Percentiles rank a stretch among this genome's conserved stretches.
phyloP scores from a whole-genome alignment of 192 early-diverging fungal species.

The Podila minutissima region DNA sequence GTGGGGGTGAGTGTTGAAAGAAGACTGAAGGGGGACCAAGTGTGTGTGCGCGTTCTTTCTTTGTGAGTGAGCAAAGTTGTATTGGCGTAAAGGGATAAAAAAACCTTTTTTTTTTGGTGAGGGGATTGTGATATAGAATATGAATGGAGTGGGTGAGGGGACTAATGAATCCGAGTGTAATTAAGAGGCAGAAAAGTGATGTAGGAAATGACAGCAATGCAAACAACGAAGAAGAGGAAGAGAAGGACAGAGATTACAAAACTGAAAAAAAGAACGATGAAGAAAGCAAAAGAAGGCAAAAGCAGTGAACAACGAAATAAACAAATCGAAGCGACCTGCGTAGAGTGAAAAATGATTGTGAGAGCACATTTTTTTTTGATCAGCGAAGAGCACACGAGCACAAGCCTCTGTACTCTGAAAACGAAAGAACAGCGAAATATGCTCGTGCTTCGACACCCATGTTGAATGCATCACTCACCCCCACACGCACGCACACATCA shows the following conservation, averaged over 20 bases:
- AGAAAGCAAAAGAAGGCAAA: slow-evolving; percentile 2
- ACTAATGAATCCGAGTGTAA: too few relatives aligned
- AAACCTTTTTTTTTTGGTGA: too few relatives aligned
- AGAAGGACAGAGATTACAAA: slow-evolving; percentile 1
- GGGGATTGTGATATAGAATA: too few relatives aligned
- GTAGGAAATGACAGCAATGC: background rate
- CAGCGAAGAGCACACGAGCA: background rate
- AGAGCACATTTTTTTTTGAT: background rate
- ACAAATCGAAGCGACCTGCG: background rate
- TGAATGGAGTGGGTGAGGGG: too few relatives aligned
- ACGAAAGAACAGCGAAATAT: too few relatives aligned
- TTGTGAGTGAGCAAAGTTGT: too few relatives aligned
- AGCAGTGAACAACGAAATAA: background rate
- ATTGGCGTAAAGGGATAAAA: too few relatives aligned
- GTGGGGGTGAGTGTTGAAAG: background rate
- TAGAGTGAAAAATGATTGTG: background rate
- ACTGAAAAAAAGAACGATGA: background rate
- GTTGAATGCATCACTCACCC: background rate
- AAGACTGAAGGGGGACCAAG: too few relatives aligned
- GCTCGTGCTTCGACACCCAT: too few relatives aligned
- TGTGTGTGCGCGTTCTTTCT: too few relatives aligned
- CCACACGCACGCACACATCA: background rate
- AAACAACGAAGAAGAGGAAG: background rate
- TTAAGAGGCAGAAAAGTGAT: background rate
- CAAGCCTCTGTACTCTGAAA: background rate